Percentiles rank a stretch among this genome's conserved stretches.
These are phyloP conservation scores for Picochlorum costavermella DNA, from an alignment of 139 green algal species.

Conservation along the genomic window DNA sequence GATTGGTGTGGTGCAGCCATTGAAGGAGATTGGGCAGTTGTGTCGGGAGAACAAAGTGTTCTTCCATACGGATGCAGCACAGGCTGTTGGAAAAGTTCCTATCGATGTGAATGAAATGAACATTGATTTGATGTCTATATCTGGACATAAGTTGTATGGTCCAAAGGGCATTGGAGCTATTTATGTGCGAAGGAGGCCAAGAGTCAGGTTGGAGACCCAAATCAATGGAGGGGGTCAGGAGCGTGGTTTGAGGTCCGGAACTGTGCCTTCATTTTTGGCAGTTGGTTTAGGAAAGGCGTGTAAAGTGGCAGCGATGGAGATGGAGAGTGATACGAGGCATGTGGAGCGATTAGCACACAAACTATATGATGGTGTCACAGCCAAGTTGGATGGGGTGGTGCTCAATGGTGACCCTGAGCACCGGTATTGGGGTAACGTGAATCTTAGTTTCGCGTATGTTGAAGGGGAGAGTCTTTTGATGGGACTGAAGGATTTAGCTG, in stretches of 20 bases:
- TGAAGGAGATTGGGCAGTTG: constrained; percentile 82
- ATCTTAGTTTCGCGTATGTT: constrained; percentile 96
- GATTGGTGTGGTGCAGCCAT: constrained; percentile 88
- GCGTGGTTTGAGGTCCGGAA: constrained; percentile 77
- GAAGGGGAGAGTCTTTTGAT: constrained; percentile 96
- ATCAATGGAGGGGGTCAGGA: constrained; percentile 96
- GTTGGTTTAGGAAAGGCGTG: constrained; percentile 87
- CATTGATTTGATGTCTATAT: constrained; percentile 91
- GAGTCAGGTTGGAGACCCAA: constrained; percentile 87
- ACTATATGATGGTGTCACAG: constrained; percentile 73
- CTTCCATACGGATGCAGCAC: constrained; percentile 93
- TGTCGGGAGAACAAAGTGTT: constrained; percentile 75
- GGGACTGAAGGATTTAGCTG: constrained; percentile 92
- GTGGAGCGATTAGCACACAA: constrained; percentile 59
- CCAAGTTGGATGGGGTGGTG: constrained; percentile 75
- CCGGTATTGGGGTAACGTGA: constrained; percentile 60
- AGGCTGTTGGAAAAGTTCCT: constrained; percentile 91
- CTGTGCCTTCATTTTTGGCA: constrained; percentile 74
- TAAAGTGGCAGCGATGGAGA: constrained; percentile 69
- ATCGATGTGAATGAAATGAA: constrained; percentile 81
- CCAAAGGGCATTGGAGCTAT: constrained; percentile 96
- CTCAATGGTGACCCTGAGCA: constrained; percentile 71
- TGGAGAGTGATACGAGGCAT: constrained; percentile 67
- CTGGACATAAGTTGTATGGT: constrained; percentile 96
- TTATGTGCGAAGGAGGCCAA: constrained; percentile 86